These are phyloP conservation scores for Flaveria bidentis DNA, from an alignment of 129 eudicot species.

Conservation along the genomic window DNA sequence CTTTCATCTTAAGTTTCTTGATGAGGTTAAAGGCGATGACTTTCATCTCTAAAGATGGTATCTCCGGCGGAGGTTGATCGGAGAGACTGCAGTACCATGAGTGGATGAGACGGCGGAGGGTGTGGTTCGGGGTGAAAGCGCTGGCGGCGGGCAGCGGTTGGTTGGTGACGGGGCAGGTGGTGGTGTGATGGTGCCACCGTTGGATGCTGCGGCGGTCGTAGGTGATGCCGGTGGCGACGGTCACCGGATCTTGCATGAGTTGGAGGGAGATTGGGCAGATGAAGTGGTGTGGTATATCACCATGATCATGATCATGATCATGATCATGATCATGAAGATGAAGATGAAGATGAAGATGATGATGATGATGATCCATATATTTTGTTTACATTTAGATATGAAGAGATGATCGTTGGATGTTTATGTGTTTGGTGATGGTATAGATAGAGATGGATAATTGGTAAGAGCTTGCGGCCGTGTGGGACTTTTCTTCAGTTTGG, in stretches of 20 bases:
- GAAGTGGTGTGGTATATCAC: constrained; percentile 70
- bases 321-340: no score
- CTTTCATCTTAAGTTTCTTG: constrained; percentile 28
- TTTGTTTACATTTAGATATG: background rate
- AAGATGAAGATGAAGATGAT: no score
- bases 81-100: constrained; percentile 43
- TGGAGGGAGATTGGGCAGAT: constrained; percentile 90
- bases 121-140: constrained; percentile 68
- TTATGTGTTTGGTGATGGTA: constrained; percentile 5
- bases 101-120: constrained; percentile 68
- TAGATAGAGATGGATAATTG: background rate
- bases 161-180: constrained; percentile 73
- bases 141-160: constrained; percentile 49
- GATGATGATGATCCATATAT: no score
- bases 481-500: constrained; percentile 25
- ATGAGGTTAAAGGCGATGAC: constrained; percentile 29
- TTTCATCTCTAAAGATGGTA: constrained; percentile 30
- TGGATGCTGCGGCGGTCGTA: constrained; percentile 75
- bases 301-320: constrained; percentile 29
- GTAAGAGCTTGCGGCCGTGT: constrained; percentile 59
- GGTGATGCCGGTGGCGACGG: constrained; percentile 64
- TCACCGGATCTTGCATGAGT: constrained; percentile 88
- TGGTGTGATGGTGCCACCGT: constrained; percentile 50
- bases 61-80: constrained; percentile 31
- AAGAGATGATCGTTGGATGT: constrained; percentile 18